phyloP scores from a whole-genome alignment of 495 filamentous ascomycete genomes.

The Amniculicola lignicola region DNA sequence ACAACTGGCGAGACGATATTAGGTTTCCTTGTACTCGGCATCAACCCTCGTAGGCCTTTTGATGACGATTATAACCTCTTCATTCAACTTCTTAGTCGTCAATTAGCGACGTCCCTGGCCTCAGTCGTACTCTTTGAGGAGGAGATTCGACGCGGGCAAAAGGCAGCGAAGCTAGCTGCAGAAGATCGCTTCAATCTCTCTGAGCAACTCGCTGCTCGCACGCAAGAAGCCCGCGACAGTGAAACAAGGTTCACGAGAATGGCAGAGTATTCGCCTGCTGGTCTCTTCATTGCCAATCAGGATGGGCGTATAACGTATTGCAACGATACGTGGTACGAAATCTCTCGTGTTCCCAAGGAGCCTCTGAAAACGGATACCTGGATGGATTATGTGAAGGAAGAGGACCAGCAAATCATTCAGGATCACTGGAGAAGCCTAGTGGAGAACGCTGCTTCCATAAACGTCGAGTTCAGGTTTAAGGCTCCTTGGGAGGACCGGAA shows the following conservation, averaged over 20 bases:
- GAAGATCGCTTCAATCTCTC: slow-evolving; percentile 64
- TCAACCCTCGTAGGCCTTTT: slow-evolving; percentile 66
- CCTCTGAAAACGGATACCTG: slow-evolving; percentile 51
- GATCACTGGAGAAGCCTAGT: slow-evolving; percentile 58
- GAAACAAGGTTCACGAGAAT: slow-evolving; percentile 72
- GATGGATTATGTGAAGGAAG: slow-evolving; percentile 64
- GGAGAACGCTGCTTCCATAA: slow-evolving; percentile 53
- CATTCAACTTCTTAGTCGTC: slow-evolving; percentile 64
- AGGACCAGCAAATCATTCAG: slow-evolving; percentile 55
- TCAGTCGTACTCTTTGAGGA: slow-evolving; percentile 72
- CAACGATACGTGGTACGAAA: slow-evolving; percentile 71
- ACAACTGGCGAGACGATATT: slow-evolving; percentile 61
- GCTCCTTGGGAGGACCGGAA: slow-evolving; percentile 56
- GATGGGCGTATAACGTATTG: slow-evolving; percentile 62
- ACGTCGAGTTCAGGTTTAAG: slow-evolving; percentile 67
- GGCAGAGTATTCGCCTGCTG: slow-evolving; percentile 70
- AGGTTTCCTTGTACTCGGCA: slow-evolving; percentile 66
- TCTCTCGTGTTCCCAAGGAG: slow-evolving; percentile 46
- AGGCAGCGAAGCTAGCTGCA: slow-evolving; percentile 62
- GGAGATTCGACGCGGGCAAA: slow-evolving; percentile 65
- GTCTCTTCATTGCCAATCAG: slow-evolving; percentile 67
- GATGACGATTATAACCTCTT: slow-evolving; percentile 70
- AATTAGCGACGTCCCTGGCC: slow-evolving; percentile 67
- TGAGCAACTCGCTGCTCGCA: slow-evolving; percentile 61
- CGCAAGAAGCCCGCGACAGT: slow-evolving; percentile 64